Percentiles rank a stretch among this genome's conserved stretches.
phyloP scores from a whole-genome alignment of 2,329 filamentous ascomycete genomes.

The Colletotrichum camelliae region DNA sequence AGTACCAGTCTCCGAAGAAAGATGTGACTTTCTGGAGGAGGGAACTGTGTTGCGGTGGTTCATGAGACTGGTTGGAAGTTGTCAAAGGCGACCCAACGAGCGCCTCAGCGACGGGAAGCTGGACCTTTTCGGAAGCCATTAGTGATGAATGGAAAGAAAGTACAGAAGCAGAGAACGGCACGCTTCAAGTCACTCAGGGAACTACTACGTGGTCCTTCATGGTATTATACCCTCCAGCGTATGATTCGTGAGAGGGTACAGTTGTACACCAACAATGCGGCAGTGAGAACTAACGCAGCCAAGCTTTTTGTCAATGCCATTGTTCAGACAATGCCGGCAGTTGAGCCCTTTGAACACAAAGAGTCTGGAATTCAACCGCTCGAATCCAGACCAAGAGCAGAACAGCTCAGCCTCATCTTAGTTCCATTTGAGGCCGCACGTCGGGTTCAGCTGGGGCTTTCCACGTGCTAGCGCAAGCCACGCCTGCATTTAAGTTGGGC shows the following conservation, averaged over 20 bases:
- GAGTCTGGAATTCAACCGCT: neutral
- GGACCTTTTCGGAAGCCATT: neutral
- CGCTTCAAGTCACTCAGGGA: neutral
- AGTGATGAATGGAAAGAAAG: neutral
- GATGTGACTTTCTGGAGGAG: neutral
- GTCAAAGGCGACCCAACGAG: neutral
- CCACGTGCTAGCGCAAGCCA: neutral
- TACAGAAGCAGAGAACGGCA: neutral
- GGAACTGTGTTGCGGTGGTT: neutral
- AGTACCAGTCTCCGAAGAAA: constrained; percentile 6
- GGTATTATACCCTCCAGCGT: too few relatives aligned
- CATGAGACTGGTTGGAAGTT: neutral
- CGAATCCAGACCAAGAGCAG: neutral
- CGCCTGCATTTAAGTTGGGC: neutral
- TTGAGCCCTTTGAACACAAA: neutral
- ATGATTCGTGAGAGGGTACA: too few relatives aligned
- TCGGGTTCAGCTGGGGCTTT: neutral
- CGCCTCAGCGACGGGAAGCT: neutral
- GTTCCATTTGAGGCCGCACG: neutral
- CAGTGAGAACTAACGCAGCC: neutral
- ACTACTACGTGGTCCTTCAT: too few relatives aligned
- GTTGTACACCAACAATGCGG: neutral
- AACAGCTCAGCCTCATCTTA: neutral
- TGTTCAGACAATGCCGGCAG: neutral
- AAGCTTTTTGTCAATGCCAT: neutral